Conservation (phyloP, 306 rosid species). For the Dicorynia guianensis region DNA sequence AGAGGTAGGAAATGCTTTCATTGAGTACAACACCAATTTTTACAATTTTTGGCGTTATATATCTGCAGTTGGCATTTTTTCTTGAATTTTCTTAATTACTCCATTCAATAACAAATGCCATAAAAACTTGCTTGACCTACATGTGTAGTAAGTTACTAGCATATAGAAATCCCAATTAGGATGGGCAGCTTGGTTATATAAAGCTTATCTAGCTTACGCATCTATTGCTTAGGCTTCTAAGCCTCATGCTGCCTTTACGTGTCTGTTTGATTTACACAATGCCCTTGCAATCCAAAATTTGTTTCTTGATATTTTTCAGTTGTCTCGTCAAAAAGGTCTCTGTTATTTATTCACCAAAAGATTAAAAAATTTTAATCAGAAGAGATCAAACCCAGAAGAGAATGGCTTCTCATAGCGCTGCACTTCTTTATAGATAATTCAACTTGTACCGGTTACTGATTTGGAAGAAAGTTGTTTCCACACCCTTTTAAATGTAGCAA, state of each 20-base stretch:
- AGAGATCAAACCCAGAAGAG: too few relatives aligned
- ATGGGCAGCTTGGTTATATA: neutral
- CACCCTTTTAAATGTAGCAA: too few relatives aligned
- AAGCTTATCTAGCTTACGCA: neutral
- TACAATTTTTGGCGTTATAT: conserved; percentile 30
- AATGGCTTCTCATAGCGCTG: too few relatives aligned
- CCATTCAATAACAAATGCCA: neutral
- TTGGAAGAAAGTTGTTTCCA: too few relatives aligned
- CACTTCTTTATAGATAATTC: too few relatives aligned
- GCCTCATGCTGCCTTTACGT: neutral
- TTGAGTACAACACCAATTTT: conserved; percentile 28
- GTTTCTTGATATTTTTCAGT: too few relatives aligned
- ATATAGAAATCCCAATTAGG: conserved; percentile 4
- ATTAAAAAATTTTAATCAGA: too few relatives aligned
- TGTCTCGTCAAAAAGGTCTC: too few relatives aligned
- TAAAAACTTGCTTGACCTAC: conserved; percentile 12
- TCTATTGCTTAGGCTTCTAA: conserved; percentile 19
- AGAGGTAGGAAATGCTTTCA: conserved; percentile 72
- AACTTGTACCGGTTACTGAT: too few relatives aligned
- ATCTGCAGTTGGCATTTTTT: conserved; percentile 32
- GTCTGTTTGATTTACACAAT: too few relatives aligned
- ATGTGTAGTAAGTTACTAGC: conserved; percentile 29
- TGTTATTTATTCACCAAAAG: too few relatives aligned
- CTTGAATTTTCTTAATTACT: conserved; percentile 29
- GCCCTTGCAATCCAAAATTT: too few relatives aligned